Conservation (phyloP, 83 land plant species). For the Picea abies region DNA sequence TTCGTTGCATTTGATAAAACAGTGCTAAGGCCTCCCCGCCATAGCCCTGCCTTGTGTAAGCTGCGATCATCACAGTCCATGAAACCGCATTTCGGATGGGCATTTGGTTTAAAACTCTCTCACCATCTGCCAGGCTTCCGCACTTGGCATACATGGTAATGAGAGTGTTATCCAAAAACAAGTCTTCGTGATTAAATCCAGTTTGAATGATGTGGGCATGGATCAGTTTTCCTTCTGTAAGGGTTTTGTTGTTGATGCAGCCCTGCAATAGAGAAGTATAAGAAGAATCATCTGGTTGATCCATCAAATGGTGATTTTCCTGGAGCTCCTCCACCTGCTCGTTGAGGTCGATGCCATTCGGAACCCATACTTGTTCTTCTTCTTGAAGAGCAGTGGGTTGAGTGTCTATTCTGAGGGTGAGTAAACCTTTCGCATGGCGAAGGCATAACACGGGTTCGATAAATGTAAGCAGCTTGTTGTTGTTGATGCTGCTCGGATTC, state of each 20-base stretch:
- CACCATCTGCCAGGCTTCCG: not conserved
- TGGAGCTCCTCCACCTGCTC: not conserved
- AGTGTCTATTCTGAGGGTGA: not conserved
- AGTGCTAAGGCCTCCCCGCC: not conserved
- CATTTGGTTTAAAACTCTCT: conserved; percentile 1
- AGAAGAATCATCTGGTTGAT: not conserved
- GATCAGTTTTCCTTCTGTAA: not conserved
- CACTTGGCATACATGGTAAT: conserved; percentile 20
- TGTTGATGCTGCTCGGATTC: too few species aligned
- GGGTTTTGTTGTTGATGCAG: not conserved
- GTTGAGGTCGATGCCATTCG: not conserved
- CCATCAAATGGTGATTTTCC: not conserved
- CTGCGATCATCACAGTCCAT: conserved; percentile 2
- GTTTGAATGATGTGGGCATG: not conserved
- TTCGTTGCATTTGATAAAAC: not conserved
- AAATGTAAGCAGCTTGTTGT: not conserved
- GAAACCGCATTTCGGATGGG: not conserved
- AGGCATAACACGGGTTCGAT: not conserved
- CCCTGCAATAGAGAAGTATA: not conserved
- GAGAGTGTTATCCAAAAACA: conserved; percentile 2
- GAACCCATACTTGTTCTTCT: not conserved
- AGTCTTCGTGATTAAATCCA: not conserved
- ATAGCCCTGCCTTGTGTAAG: conserved; percentile 13
- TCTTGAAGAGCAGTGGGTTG: not conserved
- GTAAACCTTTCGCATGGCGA: not conserved